A percentile compares a stretch with the other conserved stretches of the same genome.
These are phyloP conservation scores for Graphilbum fragrans DNA, from an alignment of 2,329 filamentous ascomycete genomes.

Conservation along the genomic window DNA sequence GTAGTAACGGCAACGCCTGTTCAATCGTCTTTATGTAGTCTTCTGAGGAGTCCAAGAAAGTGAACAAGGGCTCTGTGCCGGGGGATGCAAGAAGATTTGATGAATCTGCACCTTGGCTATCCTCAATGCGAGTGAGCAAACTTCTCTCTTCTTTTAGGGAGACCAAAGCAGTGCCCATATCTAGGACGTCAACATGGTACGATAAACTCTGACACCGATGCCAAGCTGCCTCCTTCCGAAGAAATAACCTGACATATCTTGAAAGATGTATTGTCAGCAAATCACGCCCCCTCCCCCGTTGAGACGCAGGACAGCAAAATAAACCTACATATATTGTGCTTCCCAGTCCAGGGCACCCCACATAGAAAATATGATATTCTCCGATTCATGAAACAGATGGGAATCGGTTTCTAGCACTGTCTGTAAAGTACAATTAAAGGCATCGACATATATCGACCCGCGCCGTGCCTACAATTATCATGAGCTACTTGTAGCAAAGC, in stretches of 20 bases:
- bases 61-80: no score
- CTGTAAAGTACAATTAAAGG: conserved; percentile 84
- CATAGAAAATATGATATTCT: conserved; percentile 61
- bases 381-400: conserved; percentile 73
- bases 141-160: conserved; percentile 46
- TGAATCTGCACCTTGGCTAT: no score
- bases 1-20: conserved; percentile 69
- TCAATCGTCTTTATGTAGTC: conserved; percentile 38
- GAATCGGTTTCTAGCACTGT: conserved; percentile 83
- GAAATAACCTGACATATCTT: conserved; percentile 83
- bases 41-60: neutral
- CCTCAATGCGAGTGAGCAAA: conserved; percentile 32
- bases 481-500: no score
- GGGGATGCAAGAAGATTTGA: no score
- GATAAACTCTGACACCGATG: conserved; percentile 67
- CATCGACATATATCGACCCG: conserved; percentile 87
- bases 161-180: conserved; percentile 54
- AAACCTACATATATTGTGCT: conserved; percentile 71
- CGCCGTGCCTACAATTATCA: neutral
- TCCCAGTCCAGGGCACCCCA: conserved; percentile 72
- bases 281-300: conserved; percentile 3
- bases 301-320: neutral
- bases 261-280: conserved; percentile 6
- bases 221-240: conserved; percentile 87
- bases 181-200: conserved; percentile 73